Conservation (phyloP, 2,329 filamentous ascomycete genomes). For the Dryadomyces quercivorus region DNA sequence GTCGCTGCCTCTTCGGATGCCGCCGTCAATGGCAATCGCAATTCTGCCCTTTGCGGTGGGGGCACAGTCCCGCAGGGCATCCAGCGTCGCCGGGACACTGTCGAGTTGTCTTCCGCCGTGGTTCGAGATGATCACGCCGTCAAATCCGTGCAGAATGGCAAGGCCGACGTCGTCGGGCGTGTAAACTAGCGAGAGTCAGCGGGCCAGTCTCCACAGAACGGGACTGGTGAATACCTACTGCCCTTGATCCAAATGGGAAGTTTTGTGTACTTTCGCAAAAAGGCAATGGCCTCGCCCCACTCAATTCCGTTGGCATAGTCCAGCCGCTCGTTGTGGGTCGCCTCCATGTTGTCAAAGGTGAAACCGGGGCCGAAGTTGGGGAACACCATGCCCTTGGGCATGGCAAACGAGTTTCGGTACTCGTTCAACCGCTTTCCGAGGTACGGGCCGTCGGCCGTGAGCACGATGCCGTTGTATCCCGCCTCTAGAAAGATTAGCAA, state of each 20-base stretch:
- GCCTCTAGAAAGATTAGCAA: neutral
- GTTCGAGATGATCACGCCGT: neutral
- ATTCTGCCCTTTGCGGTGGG: slow-evolving; percentile 29
- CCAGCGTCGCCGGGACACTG: neutral
- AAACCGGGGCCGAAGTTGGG: neutral
- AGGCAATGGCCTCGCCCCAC: neutral
- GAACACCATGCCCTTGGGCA: neutral
- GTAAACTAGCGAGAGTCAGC: neutral
- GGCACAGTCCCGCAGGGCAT: slow-evolving; percentile 9
- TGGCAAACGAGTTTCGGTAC: neutral
- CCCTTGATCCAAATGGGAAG: neutral
- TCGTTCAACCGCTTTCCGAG: slow-evolving; percentile 28
- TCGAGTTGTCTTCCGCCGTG: neutral
- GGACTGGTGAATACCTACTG: neutral
- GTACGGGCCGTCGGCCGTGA: slow-evolving; percentile 41
- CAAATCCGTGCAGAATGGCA: slow-evolving; percentile 18
- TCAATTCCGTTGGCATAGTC: neutral
- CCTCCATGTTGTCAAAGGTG: neutral
- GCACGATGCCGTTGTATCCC: slow-evolving; percentile 22
- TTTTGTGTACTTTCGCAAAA: neutral
- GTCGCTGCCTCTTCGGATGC: neutral
- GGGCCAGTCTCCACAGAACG: neutral
- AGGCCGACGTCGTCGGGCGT: slow-evolving; percentile 26
- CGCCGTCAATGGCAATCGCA: neutral
- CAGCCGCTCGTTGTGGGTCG: neutral